Evolutionary conservation across 306 rosid genomes (phyloP).

Genomic region (Lathyrus sativus): DNA sequence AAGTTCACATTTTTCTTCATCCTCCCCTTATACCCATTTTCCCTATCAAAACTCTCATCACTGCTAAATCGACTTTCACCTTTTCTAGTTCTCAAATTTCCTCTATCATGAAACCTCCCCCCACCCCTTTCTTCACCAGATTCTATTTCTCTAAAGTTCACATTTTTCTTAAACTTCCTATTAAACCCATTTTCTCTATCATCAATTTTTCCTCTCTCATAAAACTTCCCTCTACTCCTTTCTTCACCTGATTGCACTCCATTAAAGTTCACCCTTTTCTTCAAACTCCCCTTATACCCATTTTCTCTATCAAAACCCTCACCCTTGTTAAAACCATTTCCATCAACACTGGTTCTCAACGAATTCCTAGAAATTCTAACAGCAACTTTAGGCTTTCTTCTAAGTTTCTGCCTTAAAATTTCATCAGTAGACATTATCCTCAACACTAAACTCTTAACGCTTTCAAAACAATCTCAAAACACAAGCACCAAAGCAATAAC

Average conservation of each 20-base stretch:
- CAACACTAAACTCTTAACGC: conserved; percentile 2
- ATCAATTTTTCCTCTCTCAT: conserved; percentile 17
- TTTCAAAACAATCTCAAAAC: not conserved
- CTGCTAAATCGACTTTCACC: conserved; percentile 1
- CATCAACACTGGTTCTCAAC: conserved; percentile 16
- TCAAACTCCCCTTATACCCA: conserved; percentile 34
- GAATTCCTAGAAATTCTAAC: conserved; percentile 27
- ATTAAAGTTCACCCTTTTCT: conserved; percentile 29
- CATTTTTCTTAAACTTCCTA: conserved; percentile 35
- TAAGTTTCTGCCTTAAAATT: conserved; percentile 34
- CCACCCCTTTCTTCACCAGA: conserved; percentile 24
- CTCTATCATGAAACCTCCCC: conserved; percentile 24
- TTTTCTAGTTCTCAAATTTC: conserved; percentile 30
- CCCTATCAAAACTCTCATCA: conserved; percentile 2
- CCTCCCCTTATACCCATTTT: conserved; percentile 36
- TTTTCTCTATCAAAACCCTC: conserved; percentile 12
- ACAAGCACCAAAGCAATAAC: not conserved
- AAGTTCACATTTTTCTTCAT: conserved; percentile 33
- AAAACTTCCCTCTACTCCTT: conserved; percentile 19
- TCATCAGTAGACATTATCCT: conserved; percentile 39
- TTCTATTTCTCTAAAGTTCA: conserved; percentile 3
- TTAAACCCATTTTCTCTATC: conserved; percentile 35
- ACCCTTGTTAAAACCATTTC: conserved; percentile 1
- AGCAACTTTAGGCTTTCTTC: conserved; percentile 30
- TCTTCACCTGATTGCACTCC: conserved; percentile 19